These are phyloP conservation scores for Penicillium sp. DNA, from an alignment of 2,329 filamentous ascomycete species.

Conservation along the genomic window DNA sequence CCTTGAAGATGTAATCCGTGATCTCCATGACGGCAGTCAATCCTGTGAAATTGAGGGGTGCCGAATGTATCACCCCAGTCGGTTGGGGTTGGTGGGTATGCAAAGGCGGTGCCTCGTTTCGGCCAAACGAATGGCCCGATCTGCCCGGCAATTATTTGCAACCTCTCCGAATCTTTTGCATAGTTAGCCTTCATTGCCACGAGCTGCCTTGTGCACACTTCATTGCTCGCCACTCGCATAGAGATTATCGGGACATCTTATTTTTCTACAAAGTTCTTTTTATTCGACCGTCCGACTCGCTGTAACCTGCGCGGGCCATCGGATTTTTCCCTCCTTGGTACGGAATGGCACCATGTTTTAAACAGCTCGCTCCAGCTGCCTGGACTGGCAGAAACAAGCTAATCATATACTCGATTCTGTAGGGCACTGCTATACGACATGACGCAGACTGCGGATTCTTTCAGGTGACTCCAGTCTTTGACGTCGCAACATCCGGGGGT, in stretches of 20 bases:
- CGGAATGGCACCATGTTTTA: slow-evolving; percentile 12
- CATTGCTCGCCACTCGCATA: not conserved
- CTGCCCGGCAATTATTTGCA: slow-evolving; percentile 20
- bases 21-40: slow-evolving; percentile 64
- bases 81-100: slow-evolving; percentile 19
- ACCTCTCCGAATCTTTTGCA: slow-evolving; percentile 22
- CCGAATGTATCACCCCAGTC: slow-evolving; percentile 4
- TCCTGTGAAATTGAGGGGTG: slow-evolving; percentile 6
- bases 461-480: slow-evolving; percentile 23
- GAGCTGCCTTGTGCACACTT: not conserved
- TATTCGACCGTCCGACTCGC: not conserved
- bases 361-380: slow-evolving; percentile 10
- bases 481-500: slow-evolving; percentile 31
- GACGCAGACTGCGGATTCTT: slow-evolving; percentile 17
- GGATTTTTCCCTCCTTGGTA: slow-evolving; percentile 12
- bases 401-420: not conserved
- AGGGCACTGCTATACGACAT: slow-evolving; percentile 20
- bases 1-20: slow-evolving; percentile 72
- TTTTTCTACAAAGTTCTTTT: not conserved
- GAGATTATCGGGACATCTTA: not conserved
- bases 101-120: slow-evolving; percentile 28
- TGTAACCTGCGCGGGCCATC: not conserved
- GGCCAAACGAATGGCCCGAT: slow-evolving; percentile 30
- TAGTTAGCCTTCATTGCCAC: slow-evolving; percentile 7
- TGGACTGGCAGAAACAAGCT: slow-evolving; percentile 5